Conservation (phyloP, 176 grass and related monocot species). For the Tuctoria greenei region DNA sequence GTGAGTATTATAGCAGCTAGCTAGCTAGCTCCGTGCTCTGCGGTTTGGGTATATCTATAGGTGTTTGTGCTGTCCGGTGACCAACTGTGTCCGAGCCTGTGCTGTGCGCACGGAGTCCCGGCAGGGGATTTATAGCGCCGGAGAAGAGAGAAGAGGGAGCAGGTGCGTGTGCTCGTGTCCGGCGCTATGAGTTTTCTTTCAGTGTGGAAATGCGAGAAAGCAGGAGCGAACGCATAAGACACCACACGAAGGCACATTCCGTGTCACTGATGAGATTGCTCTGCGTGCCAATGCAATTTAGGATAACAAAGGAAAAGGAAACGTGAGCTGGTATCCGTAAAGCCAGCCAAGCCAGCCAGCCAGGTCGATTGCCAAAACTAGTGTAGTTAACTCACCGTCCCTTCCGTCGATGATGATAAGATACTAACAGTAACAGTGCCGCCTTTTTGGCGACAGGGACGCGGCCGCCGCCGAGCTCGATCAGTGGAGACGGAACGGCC, state of each 20-base stretch:
- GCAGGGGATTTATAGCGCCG: slow-evolving; percentile 39
- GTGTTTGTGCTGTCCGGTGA: slow-evolving; percentile 2
- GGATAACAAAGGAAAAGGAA: slow-evolving; percentile 5
- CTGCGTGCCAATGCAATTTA: neutral
- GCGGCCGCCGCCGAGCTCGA: neutral
- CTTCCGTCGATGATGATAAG: neutral
- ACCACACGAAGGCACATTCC: neutral
- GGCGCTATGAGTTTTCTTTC: neutral
- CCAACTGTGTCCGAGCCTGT: slow-evolving; percentile 30
- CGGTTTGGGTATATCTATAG: slow-evolving; percentile 31
- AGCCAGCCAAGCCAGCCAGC: neutral
- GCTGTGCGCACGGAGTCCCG: slow-evolving; percentile 33
- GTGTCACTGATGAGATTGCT: neutral
- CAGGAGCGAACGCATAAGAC: neutral
- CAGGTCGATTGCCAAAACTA: neutral
- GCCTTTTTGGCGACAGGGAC: slow-evolving; percentile 30
- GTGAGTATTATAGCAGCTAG: too few relatives aligned
- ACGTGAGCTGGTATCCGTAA: slow-evolving; percentile 2
- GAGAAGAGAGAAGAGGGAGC: too few relatives aligned
- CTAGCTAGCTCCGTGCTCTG: neutral
- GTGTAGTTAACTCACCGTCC: neutral
- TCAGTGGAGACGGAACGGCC: neutral
- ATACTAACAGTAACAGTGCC: neutral
- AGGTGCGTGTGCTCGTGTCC: neutral
- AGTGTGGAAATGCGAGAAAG: slow-evolving; percentile 6